A percentile compares a stretch with the other conserved stretches of the same genome.
Evolutionary conservation across 352 stramenopile genomes (phyloP).

Genomic region (Phytopythium aichiense): DNA sequence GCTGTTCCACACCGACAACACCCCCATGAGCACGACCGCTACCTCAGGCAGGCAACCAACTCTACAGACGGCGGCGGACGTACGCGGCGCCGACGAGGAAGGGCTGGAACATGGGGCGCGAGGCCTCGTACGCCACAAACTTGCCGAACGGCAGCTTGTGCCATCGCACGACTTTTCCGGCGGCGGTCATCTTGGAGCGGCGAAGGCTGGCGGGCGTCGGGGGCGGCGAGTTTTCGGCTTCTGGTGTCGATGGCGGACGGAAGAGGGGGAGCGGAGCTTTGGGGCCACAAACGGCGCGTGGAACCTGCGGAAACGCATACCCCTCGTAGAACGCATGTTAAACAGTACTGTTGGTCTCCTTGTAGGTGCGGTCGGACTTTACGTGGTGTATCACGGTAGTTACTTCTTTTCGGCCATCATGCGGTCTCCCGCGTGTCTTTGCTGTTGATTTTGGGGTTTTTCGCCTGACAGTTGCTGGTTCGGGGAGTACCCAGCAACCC

Average conservation of each 20-base stretch:
- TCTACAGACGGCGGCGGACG: slow-evolving; percentile 11
- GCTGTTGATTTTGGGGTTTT: background rate
- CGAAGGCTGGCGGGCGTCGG: background rate
- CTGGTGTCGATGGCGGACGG: background rate
- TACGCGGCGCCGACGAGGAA: slow-evolving; percentile 79
- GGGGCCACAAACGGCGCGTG: background rate
- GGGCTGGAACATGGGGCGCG: slow-evolving; percentile 77
- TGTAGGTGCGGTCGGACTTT: background rate
- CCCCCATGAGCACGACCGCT: background rate
- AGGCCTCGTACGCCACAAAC: slow-evolving; percentile 75
- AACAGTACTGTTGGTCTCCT: background rate
- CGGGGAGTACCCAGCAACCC: background rate
- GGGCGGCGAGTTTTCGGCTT: slow-evolving; percentile 4
- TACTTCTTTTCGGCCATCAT: background rate
- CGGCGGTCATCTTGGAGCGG: slow-evolving; percentile 36
- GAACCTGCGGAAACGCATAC: background rate
- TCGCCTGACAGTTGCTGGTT: slow-evolving; percentile 3
- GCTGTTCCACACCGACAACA: slow-evolving; percentile 11
- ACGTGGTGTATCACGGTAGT: background rate
- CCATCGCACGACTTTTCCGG: slow-evolving; percentile 74
- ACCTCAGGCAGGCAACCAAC: background rate
- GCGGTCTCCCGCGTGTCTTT: slow-evolving; percentile 2
- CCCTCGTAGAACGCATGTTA: background rate
- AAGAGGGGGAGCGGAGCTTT: background rate
- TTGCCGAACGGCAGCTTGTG: slow-evolving; percentile 76